Evolutionary conservation across 2,329 filamentous ascomycete genomes (phyloP).

Genomic region (Fusarium clavum): DNA sequence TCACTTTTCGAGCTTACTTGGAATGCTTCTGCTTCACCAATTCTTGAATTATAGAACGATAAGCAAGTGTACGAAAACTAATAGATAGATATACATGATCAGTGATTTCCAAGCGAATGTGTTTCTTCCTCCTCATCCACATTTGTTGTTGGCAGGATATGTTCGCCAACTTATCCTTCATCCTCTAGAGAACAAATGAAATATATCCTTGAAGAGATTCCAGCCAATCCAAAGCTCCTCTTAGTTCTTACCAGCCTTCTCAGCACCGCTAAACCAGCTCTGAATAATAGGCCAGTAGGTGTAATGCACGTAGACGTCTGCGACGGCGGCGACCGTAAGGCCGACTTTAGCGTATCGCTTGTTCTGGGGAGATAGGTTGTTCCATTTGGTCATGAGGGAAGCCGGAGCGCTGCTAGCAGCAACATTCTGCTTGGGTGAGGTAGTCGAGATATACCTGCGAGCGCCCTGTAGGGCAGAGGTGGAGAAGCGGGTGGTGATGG

Average conservation of each 20-base stretch:
- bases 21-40: neutral
- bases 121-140: neutral
- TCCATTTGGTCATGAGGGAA: slow-evolving; percentile 37
- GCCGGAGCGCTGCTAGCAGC: neutral
- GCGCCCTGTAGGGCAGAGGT: slow-evolving; percentile 21
- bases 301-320: slow-evolving; percentile 46
- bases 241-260: neutral
- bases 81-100: neutral
- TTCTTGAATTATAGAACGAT: neutral
- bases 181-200: neutral
- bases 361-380: slow-evolving; percentile 44
- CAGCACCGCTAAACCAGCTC: slow-evolving; percentile 19
- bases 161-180: neutral
- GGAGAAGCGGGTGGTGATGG: slow-evolving; percentile 34
- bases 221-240: neutral
- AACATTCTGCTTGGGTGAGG: slow-evolving; percentile 20
- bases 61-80: neutral
- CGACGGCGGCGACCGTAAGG: slow-evolving; percentile 25
- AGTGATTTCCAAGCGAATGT: neutral
- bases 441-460: slow-evolving; percentile 42
- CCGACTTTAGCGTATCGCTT: slow-evolving; percentile 44
- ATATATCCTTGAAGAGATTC: neutral
- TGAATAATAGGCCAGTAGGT: slow-evolving; percentile 44
- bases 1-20: neutral
- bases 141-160: neutral